A percentile compares a stretch with the other conserved stretches of the same genome.
Conservation (phyloP, 1,139 yeast species). For the Candida neerlandica region DNA sequence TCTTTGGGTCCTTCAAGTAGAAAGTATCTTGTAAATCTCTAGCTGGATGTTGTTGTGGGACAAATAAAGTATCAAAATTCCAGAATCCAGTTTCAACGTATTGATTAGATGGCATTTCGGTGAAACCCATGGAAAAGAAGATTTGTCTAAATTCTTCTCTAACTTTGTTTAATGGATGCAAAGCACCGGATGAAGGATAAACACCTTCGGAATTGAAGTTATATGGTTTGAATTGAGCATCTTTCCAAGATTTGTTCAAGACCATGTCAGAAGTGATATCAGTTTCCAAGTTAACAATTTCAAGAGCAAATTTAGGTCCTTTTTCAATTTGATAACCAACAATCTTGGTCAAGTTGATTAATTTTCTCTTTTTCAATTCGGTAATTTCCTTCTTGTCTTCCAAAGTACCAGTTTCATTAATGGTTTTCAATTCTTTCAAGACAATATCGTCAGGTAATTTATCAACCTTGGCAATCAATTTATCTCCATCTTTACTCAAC, state of each 20-base stretch:
- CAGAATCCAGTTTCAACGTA: conserved; percentile 98
- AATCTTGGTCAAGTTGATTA: conserved; percentile 69
- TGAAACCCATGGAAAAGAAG: conserved; percentile 96
- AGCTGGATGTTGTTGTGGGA: conserved; percentile 99
- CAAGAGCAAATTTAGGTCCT: conserved; percentile 82
- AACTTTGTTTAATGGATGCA: conserved; percentile 95
- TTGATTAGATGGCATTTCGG: conserved; percentile 98
- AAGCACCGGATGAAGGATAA: conserved; percentile 83
- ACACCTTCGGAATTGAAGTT: conserved; percentile 96
- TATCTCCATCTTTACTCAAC: conserved; percentile 87
- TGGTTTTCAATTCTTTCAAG: conserved; percentile 61
- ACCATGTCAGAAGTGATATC: conserved; percentile 95
- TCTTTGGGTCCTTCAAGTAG: conserved; percentile 88
- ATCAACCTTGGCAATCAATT: conserved; percentile 59
- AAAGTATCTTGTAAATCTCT: conserved; percentile 98
- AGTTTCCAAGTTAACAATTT: conserved; percentile 81
- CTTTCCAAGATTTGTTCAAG: conserved; percentile 76
- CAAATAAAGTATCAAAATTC: conserved; percentile 95
- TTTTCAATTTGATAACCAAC: conserved; percentile 76
- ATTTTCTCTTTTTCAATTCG: conserved; percentile 93
- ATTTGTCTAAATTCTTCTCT: conserved; percentile 97
- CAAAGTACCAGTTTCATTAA: conserved; percentile 60
- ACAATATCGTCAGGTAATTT: conserved; percentile 67
- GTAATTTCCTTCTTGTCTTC: conserved; percentile 65
- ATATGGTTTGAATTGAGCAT: conserved; percentile 87